These are phyloP conservation scores for Alternaria sp. DNA, from an alignment of 2,329 filamentous ascomycete species.

Conservation along the genomic window DNA sequence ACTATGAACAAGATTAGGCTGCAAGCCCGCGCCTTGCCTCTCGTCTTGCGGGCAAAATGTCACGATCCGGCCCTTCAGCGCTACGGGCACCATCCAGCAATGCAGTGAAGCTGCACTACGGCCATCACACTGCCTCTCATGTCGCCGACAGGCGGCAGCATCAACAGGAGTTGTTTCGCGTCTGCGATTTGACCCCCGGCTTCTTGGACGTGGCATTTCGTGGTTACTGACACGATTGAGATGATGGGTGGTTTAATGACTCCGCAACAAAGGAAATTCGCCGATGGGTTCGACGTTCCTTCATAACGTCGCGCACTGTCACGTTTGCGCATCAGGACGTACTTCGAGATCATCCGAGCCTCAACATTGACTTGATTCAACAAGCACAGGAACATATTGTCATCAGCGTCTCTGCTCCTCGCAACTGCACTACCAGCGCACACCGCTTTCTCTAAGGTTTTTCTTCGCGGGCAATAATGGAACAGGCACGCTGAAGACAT, in stretches of 20 bases:
- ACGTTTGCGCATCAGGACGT: background rate
- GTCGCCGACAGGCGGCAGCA: background rate
- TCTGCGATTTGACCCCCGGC: background rate
- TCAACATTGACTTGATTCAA: background rate
- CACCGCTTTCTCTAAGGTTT: slow-evolving; percentile 25
- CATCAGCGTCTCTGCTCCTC: slow-evolving; percentile 5
- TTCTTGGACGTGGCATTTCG: background rate
- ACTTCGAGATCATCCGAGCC: background rate
- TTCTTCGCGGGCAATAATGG: slow-evolving; percentile 25
- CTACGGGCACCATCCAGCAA: background rate
- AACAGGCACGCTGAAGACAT: slow-evolving; percentile 8
- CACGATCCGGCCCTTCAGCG: background rate
- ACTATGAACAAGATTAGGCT: background rate
- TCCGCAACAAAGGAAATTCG: background rate
- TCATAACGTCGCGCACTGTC: slow-evolving; percentile 3
- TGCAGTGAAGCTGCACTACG: background rate
- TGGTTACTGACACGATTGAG: background rate
- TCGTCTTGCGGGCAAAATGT: background rate
- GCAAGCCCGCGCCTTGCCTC: background rate
- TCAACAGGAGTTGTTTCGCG: slow-evolving; percentile 1
- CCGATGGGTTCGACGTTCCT: background rate
- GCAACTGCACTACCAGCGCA: background rate
- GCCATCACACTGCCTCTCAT: slow-evolving; percentile 7
- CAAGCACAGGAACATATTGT: background rate
- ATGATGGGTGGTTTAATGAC: slow-evolving; percentile 4